Conservation (phyloP, 148 eudicot species). For the Beta vulgaris region DNA sequence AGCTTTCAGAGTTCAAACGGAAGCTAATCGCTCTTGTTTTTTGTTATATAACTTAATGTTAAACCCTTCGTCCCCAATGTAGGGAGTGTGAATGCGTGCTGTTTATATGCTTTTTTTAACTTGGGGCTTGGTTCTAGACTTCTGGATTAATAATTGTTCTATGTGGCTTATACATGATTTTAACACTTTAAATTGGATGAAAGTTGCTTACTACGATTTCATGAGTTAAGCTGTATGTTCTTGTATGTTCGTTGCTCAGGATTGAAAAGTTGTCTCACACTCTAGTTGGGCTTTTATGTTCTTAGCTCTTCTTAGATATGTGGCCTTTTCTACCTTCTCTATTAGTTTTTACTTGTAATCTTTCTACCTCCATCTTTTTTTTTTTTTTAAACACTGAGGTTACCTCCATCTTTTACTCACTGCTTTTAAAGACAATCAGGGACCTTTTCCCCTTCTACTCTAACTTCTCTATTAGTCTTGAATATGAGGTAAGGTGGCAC, state of each 20-base stretch:
- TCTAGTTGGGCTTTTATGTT: not conserved
- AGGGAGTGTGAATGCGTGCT: not conserved
- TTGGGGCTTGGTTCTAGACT: too few relatives aligned
- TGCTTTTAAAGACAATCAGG: not conserved
- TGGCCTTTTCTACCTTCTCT: not conserved
- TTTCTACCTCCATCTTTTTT: not conserved
- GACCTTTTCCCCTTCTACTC: not conserved
- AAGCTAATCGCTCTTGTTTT: not conserved
- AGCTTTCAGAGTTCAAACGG: not conserved
- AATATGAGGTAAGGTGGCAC: not conserved
- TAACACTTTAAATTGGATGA: not conserved
- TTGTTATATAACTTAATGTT: too few relatives aligned
- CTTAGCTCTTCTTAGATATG: not conserved
- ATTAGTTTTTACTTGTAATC: not conserved
- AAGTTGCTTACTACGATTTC: not conserved
- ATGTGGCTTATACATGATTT: too few relatives aligned
- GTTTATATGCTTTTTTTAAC: not conserved
- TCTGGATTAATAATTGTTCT: too few relatives aligned
- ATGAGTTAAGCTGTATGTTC: not conserved
- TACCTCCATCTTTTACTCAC: not conserved
- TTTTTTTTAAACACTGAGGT: too few relatives aligned
- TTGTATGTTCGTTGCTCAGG: not conserved
- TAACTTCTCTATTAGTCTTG: not conserved
- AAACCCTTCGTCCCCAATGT: not conserved
- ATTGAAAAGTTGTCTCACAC: not conserved